Evolutionary conservation across 331 rosid genomes (phyloP).

Genomic region (Malus hybrid): DNA sequence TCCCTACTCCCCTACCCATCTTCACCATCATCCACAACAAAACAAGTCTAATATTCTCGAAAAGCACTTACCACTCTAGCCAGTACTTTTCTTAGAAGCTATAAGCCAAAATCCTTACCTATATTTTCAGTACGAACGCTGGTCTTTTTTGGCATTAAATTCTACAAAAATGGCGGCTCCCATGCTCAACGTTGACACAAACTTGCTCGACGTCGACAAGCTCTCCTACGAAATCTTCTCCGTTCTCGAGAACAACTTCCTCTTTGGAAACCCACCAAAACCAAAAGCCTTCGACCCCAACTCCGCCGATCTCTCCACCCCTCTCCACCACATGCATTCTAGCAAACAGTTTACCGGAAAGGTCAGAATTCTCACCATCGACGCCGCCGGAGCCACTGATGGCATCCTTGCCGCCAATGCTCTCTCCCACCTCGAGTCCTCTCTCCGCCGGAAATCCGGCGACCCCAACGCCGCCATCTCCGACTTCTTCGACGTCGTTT

Average conservation of each 20-base stretch:
- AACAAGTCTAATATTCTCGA: not conserved
- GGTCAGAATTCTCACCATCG: conserved; percentile 74
- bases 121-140: not conserved
- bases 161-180: conserved; percentile 58
- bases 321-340: conserved; percentile 14
- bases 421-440: conserved; percentile 58
- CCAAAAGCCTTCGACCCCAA: not conserved
- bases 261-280: conserved; percentile 49
- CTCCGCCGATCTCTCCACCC: not conserved
- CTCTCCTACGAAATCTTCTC: conserved; percentile 94
- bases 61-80: not conserved
- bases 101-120: not conserved
- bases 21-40: not conserved
- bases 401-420: conserved; percentile 81
- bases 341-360: conserved; percentile 38
- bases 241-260: conserved; percentile 72
- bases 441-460: conserved; percentile 51
- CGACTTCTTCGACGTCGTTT: conserved; percentile 65
- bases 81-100: not conserved
- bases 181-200: conserved; percentile 35
- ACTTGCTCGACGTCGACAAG: conserved; percentile 51
- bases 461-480: conserved; percentile 45
- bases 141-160: not conserved
- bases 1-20: conserved; percentile 12
- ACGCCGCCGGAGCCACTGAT: conserved; percentile 72